Percentiles rank a stretch among this genome's conserved stretches.
Evolutionary conservation across 768 basidiomycete genomes (phyloP).

Genomic region (Boletus sp.): DNA sequence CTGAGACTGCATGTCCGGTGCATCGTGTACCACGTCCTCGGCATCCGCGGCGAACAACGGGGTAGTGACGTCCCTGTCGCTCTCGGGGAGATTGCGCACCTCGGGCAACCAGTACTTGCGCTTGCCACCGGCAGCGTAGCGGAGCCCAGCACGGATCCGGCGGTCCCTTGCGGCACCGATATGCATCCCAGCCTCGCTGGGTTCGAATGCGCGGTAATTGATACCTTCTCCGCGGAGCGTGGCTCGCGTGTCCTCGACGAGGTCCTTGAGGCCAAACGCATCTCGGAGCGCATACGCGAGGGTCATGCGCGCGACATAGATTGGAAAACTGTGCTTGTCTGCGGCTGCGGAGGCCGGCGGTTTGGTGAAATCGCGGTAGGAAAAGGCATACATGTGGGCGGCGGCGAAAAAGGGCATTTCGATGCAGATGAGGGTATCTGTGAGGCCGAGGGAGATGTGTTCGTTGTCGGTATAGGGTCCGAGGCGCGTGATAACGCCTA

Average conservation of each 20-base stretch:
- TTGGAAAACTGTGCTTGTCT: conserved; percentile 27
- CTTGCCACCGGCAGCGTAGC: conserved; percentile 89
- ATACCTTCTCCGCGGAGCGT: conserved; percentile 88
- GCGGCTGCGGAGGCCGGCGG: conserved; percentile 45
- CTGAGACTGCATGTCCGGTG: conserved; percentile 49
- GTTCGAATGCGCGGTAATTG: conserved; percentile 96
- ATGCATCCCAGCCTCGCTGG: conserved; percentile 91
- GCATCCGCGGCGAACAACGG: conserved; percentile 69
- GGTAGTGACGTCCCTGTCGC: conserved; percentile 60
- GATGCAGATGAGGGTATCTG: conserved; percentile 88
- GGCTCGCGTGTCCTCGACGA: conserved; percentile 78
- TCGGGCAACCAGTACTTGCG: conserved; percentile 96
- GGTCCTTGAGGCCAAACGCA: conserved; percentile 83
- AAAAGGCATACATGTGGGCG: conserved; percentile 94
- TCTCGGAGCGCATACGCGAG: conserved; percentile 86
- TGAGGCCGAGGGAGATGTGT: conserved; percentile 87
- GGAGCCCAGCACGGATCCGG: conserved; percentile 86
- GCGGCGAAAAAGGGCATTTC: conserved; percentile 98
- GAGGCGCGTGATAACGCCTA: conserved; percentile 69
- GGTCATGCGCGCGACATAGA: conserved; percentile 85
- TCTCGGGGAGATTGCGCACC: conserved; percentile 39
- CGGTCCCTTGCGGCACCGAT: conserved; percentile 83
- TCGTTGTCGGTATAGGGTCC: conserved; percentile 87
- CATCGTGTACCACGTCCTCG: conserved; percentile 62
- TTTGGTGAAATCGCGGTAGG: conserved; percentile 70